Evolutionary conservation across 352 stramenopile species (phyloP), one percentile per base, ranked within the genome.

Genomic region (Phytophthora ramorum): DNA sequence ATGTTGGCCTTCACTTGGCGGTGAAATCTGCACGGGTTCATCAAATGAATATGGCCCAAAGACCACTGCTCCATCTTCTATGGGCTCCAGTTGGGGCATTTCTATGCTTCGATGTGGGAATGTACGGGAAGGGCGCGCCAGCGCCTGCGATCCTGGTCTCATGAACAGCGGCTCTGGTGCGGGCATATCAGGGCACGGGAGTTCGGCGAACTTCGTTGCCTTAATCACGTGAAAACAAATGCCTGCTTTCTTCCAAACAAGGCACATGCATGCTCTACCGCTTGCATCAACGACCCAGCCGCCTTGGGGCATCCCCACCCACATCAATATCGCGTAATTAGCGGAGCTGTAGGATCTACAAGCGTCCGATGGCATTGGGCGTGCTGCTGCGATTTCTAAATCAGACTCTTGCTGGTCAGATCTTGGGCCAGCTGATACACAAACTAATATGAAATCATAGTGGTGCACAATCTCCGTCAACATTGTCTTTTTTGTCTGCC

Each of bases 221-320:
- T 51, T 51, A 22, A 51, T 51, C 2, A 49, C 19, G 12, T 49
- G 43, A 34, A 49, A 2, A 10, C 44, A 34, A 10, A 50, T 20
- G 22, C 44, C 44, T 19, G 22, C 17, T 9, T 50, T 50, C 5
- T 17, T 8, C 44, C 44, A 50, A 8, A 12, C 13, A 34, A 34
- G 5, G 12, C 44, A 35, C 44, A 22, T 51, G 5, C 44, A 51
- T 17, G 20, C 19, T 3, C 44, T 16, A 4, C 44, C 22, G 19
- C 16, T 57, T 17, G 43, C 28, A 20, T 34, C 46, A 4, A 64
- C 22, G 14, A 58, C 30, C 45, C 24, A 24, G 22, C 44, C 24
- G 17, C 43, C 4, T n/a, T 30, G 2, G 34, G 19, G 9, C 43
- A 43, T 48, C 12, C n/a, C 30, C n/a, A n/a, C n/a, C 40, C 40